Percentiles rank a stretch among this genome's conserved stretches.
Evolutionary conservation across 345 rosid species (phyloP).

Genomic region (Psidium friedrichsthalianum): DNA sequence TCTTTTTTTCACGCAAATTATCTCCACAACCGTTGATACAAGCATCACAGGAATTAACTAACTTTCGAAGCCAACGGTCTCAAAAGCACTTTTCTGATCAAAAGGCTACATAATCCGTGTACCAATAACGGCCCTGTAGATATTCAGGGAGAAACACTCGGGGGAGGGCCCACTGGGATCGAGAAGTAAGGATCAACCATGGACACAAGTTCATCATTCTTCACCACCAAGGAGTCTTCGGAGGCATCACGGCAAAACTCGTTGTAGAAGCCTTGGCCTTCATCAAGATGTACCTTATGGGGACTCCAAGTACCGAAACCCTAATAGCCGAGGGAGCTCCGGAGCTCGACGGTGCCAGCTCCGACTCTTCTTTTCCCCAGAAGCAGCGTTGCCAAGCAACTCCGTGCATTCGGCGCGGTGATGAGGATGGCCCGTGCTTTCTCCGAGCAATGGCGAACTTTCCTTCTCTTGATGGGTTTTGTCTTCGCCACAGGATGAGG

Average conservation of each 20-base stretch:
- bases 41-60: not conserved
- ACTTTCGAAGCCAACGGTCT: not conserved
- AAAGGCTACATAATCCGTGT: not conserved
- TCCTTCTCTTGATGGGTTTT: not conserved
- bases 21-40: not conserved
- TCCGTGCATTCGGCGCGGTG: not conserved
- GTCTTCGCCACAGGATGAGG: not conserved
- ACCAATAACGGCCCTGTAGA: not conserved
- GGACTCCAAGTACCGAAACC: conserved; percentile 22
- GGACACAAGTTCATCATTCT: not conserved
- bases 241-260: conserved; percentile 23
- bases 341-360: not conserved
- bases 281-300: conserved; percentile 25
- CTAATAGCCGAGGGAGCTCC: not conserved
- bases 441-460: not conserved
- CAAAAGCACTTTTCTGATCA: not conserved
- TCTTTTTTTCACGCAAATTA: no score
- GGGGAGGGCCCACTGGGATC: conserved; percentile 24
- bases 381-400: not conserved
- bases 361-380: not conserved
- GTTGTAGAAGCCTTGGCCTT: conserved; percentile 35
- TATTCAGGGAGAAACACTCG: not conserved
- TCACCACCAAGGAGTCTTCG: not conserved
- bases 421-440: not conserved
- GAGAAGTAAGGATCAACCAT: conserved; percentile 35